These are phyloP conservation scores for Microsporum ferrugineum DNA, from an alignment of 2,329 filamentous ascomycete species.

Conservation along the genomic window DNA sequence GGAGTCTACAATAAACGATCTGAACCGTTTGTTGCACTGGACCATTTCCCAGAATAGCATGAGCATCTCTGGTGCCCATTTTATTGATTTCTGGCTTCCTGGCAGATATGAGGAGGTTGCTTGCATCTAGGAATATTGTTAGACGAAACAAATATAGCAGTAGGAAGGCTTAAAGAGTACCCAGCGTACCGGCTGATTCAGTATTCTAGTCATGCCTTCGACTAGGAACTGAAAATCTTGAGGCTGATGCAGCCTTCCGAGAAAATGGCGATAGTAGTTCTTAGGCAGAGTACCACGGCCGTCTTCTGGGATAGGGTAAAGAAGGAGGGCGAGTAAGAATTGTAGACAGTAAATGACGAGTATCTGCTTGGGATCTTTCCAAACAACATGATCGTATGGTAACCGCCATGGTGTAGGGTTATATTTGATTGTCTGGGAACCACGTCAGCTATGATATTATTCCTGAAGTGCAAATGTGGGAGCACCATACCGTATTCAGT, in stretches of 20 bases:
- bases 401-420: constrained; percentile 90
- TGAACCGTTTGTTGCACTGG: constrained; percentile 95
- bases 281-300: constrained; percentile 55
- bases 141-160: constrained; percentile 8
- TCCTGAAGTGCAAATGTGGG: background rate
- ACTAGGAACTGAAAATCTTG: constrained; percentile 97
- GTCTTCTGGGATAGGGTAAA: constrained; percentile 79
- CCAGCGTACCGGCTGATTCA: constrained; percentile 63
- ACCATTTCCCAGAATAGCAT: constrained; percentile 96
- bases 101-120: constrained; percentile 80
- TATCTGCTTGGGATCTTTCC: constrained; percentile 80
- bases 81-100: constrained; percentile 64
- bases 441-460: constrained; percentile 1
- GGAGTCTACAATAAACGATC: constrained; percentile 93
- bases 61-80: constrained; percentile 88
- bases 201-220: constrained; percentile 81
- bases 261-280: constrained; percentile 88
- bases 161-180: background rate
- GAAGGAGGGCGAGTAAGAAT: constrained; percentile 68
- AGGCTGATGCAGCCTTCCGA: constrained; percentile 77
- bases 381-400: constrained; percentile 84
- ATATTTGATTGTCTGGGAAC: constrained; percentile 70
- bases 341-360: constrained; percentile 88
- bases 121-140: constrained; percentile 47
- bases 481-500: constrained; percentile 68